These are phyloP conservation scores for Athelia psychrophila DNA, from an alignment of 1,284 basidiomycete species.

Conservation along the genomic window DNA sequence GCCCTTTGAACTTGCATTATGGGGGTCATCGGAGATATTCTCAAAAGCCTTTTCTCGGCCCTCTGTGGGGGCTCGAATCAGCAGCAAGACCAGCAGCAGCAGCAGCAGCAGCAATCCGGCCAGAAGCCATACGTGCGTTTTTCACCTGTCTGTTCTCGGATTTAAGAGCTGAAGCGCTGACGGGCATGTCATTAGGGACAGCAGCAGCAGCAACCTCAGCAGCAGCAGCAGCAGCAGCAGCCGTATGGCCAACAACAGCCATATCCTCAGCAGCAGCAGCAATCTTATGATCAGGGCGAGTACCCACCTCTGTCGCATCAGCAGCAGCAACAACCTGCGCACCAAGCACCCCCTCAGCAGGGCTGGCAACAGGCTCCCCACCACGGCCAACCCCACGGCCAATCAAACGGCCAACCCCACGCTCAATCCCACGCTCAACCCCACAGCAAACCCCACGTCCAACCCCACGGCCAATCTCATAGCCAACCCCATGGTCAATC, in stretches of 20 bases:
- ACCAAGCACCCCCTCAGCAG: constrained; percentile 5
- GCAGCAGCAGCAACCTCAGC: constrained; percentile 8
- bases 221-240: too few relatives aligned
- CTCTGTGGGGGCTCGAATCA: not conserved
- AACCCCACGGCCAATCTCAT: not conserved
- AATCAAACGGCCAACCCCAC: too few relatives aligned
- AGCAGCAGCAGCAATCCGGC: constrained; percentile 11
- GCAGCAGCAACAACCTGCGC: constrained; percentile 5
- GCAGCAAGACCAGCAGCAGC: constrained; percentile 6
- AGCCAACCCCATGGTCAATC: constrained; percentile 4
- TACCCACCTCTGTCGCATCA: constrained; percentile 4
- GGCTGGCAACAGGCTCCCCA: too few relatives aligned
- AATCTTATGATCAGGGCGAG: not conserved
- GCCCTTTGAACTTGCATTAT: constrained; percentile 10
- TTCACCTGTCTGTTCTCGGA: too few relatives aligned
- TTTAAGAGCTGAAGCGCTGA: too few relatives aligned
- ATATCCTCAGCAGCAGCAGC: constrained; percentile 1
- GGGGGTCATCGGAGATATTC: constrained; percentile 51
- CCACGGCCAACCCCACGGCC: too few relatives aligned
- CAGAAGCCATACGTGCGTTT: constrained; percentile 3
- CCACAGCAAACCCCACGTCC: not conserved
- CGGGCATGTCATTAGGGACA: too few relatives aligned
- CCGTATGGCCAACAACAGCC: constrained; percentile 11
- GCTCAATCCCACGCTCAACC: too few relatives aligned
- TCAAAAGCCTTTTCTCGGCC: not conserved